Percentiles rank a stretch among this genome's conserved stretches.
These are phyloP conservation scores for Hymenotorrendiella dingleyae DNA, from an alignment of 2,329 filamentous ascomycete species.

Conservation along the genomic window DNA sequence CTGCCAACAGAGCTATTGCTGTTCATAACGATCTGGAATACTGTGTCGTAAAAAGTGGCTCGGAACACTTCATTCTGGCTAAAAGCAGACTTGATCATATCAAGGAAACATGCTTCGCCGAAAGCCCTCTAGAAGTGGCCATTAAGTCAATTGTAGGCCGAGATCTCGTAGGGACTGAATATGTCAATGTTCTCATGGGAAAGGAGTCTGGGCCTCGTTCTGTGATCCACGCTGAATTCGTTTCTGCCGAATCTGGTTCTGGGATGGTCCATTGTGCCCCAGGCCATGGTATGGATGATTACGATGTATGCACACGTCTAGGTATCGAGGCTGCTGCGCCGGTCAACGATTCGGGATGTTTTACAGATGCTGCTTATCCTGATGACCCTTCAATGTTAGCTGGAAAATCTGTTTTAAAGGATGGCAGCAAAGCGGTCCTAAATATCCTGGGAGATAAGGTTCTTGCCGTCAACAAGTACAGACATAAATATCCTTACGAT, in stretches of 20 bases:
- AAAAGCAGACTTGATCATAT: conserved; percentile 60
- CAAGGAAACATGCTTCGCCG: conserved; percentile 38
- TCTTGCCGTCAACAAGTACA: conserved; percentile 63
- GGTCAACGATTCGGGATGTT: conserved; percentile 73
- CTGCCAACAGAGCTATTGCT: conserved; percentile 86
- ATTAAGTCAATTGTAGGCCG: conserved; percentile 55
- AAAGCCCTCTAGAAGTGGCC: conserved; percentile 37
- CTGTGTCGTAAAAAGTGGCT: conserved; percentile 52
- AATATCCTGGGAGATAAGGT: conserved; percentile 61
- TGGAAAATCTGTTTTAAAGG: conserved; percentile 65
- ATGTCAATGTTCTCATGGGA: conserved; percentile 65
- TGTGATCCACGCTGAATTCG: conserved; percentile 80
- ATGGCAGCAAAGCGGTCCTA: conserved; percentile 65
- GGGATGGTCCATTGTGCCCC: conserved; percentile 93
- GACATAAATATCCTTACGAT: conserved; percentile 95
- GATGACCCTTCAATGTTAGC: conserved; percentile 59
- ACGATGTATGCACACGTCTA: conserved; percentile 67
- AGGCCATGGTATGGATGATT: conserved; percentile 95
- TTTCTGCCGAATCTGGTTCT: conserved; percentile 83
- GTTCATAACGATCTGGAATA: conserved; percentile 73
- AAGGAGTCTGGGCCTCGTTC: conserved; percentile 52
- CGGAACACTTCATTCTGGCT: conserved; percentile 64
- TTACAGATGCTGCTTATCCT: conserved; percentile 74
- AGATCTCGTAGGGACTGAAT: conserved; percentile 59
- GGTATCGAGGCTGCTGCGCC: conserved; percentile 74